phyloP scores from a whole-genome alignment of 192 early-diverging fungal genomes.

The Spizellomyces sp. region DNA sequence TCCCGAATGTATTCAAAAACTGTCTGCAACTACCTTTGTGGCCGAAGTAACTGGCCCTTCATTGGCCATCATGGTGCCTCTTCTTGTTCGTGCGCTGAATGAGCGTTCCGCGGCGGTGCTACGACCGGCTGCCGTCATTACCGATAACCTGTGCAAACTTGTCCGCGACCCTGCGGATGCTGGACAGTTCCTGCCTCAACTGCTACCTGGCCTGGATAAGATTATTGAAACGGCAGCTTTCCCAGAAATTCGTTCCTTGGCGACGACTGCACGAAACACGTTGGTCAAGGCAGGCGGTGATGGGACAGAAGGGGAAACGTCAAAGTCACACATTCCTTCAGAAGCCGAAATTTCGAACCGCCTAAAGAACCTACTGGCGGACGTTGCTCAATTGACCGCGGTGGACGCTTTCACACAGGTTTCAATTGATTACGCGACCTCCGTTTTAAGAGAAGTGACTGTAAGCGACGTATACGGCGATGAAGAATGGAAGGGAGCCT shows the following conservation, averaged over 20 bases:
- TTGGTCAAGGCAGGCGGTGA: constrained; percentile 53
- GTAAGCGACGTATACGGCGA: constrained; percentile 23
- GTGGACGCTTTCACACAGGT: constrained; percentile 35
- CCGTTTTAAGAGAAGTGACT: constrained; percentile 23
- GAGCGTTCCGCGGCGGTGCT: constrained; percentile 69
- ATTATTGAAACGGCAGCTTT: constrained; percentile 73
- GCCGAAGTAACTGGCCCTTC: constrained; percentile 70
- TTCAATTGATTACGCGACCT: constrained; percentile 28
- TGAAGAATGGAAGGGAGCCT: constrained; percentile 39
- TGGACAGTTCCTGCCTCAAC: constrained; percentile 76
- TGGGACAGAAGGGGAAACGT: constrained; percentile 9
- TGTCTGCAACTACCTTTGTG: constrained; percentile 77
- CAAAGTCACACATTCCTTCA: background rate
- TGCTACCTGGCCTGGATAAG: constrained; percentile 73
- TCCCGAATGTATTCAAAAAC: constrained; percentile 70
- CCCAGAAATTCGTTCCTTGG: constrained; percentile 63
- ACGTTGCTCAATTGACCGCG: constrained; percentile 27
- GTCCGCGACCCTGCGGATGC: constrained; percentile 74
- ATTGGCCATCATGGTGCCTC: constrained; percentile 73
- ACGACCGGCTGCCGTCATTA: constrained; percentile 73
- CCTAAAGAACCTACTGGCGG: constrained; percentile 16
- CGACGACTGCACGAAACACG: constrained; percentile 66
- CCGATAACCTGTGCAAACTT: constrained; percentile 84
- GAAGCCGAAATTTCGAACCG: constrained; percentile 23
- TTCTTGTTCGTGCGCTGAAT: constrained; percentile 53